phyloP scores from a whole-genome alignment of 495 filamentous ascomycete species.

The Bombardia bombarda region DNA sequence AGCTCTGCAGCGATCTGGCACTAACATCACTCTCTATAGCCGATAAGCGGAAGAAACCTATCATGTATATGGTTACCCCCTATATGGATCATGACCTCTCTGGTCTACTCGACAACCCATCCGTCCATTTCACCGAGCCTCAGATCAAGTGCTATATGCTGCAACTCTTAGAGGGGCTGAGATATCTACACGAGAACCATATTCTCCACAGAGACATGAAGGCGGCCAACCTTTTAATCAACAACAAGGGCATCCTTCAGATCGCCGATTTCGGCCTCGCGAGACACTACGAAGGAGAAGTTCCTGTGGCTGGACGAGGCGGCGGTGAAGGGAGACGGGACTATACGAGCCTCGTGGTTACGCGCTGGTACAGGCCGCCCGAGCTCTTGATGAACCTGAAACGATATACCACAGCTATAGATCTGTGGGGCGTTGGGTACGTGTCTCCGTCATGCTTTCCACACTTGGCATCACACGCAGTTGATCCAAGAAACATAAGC shows the following conservation, averaged over 20 bases:
- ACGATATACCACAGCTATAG: constrained; percentile 89
- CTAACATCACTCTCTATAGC: constrained; percentile 21
- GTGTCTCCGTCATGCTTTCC: constrained; percentile 10
- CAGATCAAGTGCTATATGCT: constrained; percentile 98
- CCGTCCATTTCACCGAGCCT: constrained; percentile 72
- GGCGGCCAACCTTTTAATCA: constrained; percentile 94
- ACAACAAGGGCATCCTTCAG: constrained; percentile 85
- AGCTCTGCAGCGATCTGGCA: background rate
- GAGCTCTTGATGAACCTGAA: constrained; percentile 83
- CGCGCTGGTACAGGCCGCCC: constrained; percentile 92
- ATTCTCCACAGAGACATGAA: constrained; percentile 99
- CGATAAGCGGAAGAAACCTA: constrained; percentile 73
- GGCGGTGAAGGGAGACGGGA: constrained; percentile 80
- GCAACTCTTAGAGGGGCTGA: constrained; percentile 82
- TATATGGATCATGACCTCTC: constrained; percentile 99
- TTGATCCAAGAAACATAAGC: no score
- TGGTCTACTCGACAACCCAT: constrained; percentile 88
- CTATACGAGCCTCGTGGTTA: constrained; percentile 92
- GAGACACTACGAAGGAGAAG: constrained; percentile 81
- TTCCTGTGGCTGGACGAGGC: constrained; percentile 70
- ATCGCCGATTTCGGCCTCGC: constrained; percentile 97
- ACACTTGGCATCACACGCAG: no score
- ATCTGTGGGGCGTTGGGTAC: constrained; percentile 97
- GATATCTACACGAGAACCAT: constrained; percentile 81
- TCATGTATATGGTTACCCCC: constrained; percentile 97